Evolutionary conservation across 148 eudicot genomes (phyloP).

Genomic region (Chenopodium suecicum): DNA sequence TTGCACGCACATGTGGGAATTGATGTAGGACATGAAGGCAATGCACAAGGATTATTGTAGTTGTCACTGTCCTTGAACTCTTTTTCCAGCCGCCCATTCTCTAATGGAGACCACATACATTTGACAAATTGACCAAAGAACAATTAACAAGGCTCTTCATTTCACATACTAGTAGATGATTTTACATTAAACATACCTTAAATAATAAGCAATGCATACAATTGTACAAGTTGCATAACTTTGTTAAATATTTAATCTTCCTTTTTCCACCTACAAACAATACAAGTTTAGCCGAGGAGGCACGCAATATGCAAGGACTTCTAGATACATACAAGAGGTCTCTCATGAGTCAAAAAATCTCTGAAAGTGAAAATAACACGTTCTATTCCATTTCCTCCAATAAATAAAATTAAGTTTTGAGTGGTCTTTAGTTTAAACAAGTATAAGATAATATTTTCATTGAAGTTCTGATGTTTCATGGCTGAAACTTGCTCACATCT

Average conservation of each 20-base stretch:
- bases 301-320: background rate
- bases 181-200: background rate
- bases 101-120: background rate
- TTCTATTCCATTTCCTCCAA: background rate
- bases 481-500: background rate
- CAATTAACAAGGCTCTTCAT: background rate
- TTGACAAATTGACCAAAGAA: background rate
- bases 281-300: background rate
- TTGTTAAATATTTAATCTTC: background rate
- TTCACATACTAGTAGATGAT: background rate
- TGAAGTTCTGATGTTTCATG: constrained; percentile 1
- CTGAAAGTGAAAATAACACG: background rate
- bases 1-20: too few relatives aligned
- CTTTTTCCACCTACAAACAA: too few relatives aligned
- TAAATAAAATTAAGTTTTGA: background rate
- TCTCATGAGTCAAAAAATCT: background rate
- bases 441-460: background rate
- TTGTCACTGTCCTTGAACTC: background rate
- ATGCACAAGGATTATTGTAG: background rate
- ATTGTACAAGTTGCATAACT: background rate
- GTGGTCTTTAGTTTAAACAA: background rate
- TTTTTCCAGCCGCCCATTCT: background rate
- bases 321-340: background rate
- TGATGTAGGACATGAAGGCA: background rate
- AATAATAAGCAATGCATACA: too few relatives aligned